Conservation (phyloP, 768 basidiomycete species). For the Austroboletus eburneus region DNA sequence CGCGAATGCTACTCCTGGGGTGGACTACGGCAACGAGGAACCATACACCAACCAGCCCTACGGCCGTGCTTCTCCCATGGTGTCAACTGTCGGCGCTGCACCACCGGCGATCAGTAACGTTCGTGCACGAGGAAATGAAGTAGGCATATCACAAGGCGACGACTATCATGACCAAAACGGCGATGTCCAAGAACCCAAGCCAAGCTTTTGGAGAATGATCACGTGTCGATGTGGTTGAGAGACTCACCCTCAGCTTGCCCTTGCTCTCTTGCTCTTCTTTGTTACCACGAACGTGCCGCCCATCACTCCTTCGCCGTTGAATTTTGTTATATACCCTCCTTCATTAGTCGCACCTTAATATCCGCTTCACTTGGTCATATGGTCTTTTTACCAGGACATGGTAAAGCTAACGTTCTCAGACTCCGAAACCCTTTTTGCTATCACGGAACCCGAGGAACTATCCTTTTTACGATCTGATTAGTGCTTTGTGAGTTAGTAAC, state of each 20-base stretch:
- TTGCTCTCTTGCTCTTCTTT: conserved; percentile 16
- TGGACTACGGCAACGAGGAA: conserved; percentile 62
- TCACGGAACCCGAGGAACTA: conserved; percentile 21
- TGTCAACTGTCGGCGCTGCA: conserved; percentile 61
- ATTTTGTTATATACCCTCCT: conserved; percentile 32
- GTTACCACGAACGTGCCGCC: conserved; percentile 29
- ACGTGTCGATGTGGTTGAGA: conserved; percentile 73
- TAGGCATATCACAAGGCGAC: conserved; percentile 59
- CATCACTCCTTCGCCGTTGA: conserved; percentile 36
- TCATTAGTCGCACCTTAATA: conserved; percentile 34
- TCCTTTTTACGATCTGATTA: conserved; percentile 26
- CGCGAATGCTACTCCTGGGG: conserved; percentile 55
- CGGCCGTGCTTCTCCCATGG: conserved; percentile 81
- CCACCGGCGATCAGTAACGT: conserved; percentile 72
- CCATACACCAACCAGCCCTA: conserved; percentile 58
- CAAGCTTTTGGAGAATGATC: conserved; percentile 60
- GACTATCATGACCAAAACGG: conserved; percentile 55
- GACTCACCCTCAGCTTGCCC: conserved; percentile 7
- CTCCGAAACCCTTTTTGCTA: conserved; percentile 17
- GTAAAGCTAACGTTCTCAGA: conserved; percentile 27
- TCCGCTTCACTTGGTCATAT: conserved; percentile 33
- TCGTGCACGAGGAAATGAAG: conserved; percentile 65
- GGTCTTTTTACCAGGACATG: conserved; percentile 27
- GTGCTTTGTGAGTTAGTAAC: conserved; percentile 29
- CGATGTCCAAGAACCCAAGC: conserved; percentile 50